A percentile compares a stretch with the other conserved stretches of the same genome.
phyloP scores from a whole-genome alignment of 2,329 filamentous ascomycete species.

The Xylariales sp. region DNA sequence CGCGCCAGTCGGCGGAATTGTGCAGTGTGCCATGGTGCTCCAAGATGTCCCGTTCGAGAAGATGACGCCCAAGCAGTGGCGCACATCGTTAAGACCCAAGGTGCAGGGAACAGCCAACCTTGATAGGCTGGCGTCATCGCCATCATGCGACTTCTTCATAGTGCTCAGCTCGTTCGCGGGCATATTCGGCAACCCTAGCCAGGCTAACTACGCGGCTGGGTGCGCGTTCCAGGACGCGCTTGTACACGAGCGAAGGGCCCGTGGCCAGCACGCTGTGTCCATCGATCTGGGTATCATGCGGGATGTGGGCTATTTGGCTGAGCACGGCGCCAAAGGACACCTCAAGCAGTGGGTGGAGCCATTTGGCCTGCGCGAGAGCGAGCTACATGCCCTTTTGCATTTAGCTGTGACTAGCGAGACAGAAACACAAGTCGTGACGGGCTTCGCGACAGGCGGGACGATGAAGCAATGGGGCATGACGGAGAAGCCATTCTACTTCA shows the following conservation, averaged over 20 bases:
- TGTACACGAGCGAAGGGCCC: not conserved
- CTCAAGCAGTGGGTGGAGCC: too few species aligned
- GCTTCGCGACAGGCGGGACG: too few species aligned
- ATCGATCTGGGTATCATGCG: conserved; percentile 2
- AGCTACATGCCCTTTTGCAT: too few species aligned
- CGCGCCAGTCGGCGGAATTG: conserved; percentile 11
- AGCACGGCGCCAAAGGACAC: too few species aligned
- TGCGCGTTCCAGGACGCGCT: conserved; percentile 4
- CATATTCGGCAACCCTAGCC: conserved; percentile 24
- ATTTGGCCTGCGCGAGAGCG: too few species aligned
- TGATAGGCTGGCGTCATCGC: conserved; percentile 8
- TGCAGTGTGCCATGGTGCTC: conserved; percentile 13
- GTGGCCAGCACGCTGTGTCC: not conserved
- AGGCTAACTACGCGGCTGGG: conserved; percentile 7
- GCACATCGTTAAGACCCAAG: conserved; percentile 8
- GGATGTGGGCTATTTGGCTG: conserved; percentile 2
- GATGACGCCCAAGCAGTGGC: conserved; percentile 12
- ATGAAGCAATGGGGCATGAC: too few species aligned
- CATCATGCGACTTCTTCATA: conserved; percentile 32
- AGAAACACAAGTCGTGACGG: too few species aligned
- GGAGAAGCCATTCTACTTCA: too few species aligned
- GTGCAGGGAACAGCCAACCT: conserved; percentile 18
- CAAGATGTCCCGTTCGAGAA: conserved; percentile 13
- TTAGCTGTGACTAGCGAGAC: too few species aligned
- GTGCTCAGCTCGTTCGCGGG: conserved; percentile 34